Conservation (phyloP, 2,329 filamentous ascomycete species). For the Colletotrichum euphorbiae region DNA sequence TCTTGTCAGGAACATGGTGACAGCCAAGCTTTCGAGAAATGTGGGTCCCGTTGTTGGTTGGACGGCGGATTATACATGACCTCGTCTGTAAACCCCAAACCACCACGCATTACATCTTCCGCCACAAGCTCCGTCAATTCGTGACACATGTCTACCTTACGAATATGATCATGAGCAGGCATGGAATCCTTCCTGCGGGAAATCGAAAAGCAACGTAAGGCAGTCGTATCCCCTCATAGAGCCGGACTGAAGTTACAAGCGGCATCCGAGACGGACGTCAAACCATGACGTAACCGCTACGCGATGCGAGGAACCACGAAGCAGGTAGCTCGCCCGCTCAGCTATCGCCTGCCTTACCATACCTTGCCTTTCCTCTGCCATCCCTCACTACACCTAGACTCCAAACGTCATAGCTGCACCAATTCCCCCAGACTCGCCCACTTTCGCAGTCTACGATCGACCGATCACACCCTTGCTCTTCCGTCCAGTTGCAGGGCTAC, state of each 20-base stretch:
- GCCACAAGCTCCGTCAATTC: too few relatives aligned
- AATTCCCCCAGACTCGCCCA: slow-evolving; percentile 14
- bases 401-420: slow-evolving; percentile 31
- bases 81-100: too few relatives aligned
- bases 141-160: too few relatives aligned
- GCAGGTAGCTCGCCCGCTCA: background rate
- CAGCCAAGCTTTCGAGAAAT: background rate
- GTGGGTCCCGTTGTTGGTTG: too few relatives aligned
- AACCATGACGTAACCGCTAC: slow-evolving; percentile 25
- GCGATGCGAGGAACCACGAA: background rate
- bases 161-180: too few relatives aligned
- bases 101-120: background rate
- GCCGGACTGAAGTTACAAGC: too few relatives aligned
- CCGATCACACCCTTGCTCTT: slow-evolving; percentile 15
- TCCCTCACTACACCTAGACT: background rate
- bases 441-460: slow-evolving; percentile 24
- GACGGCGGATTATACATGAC: too few relatives aligned
- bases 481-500: slow-evolving; percentile 19
- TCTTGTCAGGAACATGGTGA: background rate
- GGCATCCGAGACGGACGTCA: background rate
- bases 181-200: too few relatives aligned
- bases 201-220: too few relatives aligned
- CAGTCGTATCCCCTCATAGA: too few relatives aligned
- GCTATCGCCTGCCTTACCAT: background rate
- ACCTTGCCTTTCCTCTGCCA: background rate